phyloP scores from a whole-genome alignment of 2,329 filamentous ascomycete species.

The Microdochium trichocladiopsis region DNA sequence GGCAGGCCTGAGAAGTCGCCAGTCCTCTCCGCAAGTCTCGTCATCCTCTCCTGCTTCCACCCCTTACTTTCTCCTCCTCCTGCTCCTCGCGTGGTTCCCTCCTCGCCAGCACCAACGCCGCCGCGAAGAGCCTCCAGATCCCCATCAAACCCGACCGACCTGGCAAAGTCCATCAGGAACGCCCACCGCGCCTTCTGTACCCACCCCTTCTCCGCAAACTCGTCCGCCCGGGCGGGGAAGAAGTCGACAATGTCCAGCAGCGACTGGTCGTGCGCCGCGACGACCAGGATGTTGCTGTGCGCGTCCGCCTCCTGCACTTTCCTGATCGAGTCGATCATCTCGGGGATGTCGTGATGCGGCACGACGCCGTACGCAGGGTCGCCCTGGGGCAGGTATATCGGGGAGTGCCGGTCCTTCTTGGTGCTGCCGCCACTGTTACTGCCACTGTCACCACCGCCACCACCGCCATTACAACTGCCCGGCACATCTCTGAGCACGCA shows the following conservation, averaged over 20 bases:
- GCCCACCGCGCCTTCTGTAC: conserved; percentile 35
- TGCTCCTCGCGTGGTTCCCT: no score
- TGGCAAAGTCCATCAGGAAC: conserved; percentile 42
- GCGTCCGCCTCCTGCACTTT: conserved; percentile 39
- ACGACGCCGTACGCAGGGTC: conserved; percentile 4
- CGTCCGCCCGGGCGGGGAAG: conserved; percentile 40
- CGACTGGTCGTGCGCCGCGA: conserved; percentile 38
- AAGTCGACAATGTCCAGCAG: conserved; percentile 35
- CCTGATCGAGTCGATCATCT: conserved; percentile 28
- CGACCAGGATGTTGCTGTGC: conserved; percentile 31
- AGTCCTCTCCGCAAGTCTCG: no score
- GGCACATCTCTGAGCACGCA: conserved; percentile 23
- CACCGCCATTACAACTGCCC: neutral
- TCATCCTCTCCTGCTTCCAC: no score
- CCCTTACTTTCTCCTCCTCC: neutral
- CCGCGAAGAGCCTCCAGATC: conserved; percentile 6
- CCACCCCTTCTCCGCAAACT: conserved; percentile 37
- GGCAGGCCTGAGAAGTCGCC: neutral
- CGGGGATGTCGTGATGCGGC: conserved; percentile 16
- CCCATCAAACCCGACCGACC: conserved; percentile 25
- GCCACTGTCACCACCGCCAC: neutral
- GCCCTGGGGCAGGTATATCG: conserved; percentile 21
- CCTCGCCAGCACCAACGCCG: no score
- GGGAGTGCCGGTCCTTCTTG: conserved; percentile 3
- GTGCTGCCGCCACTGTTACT: neutral